Percentiles rank a stretch among this genome's conserved stretches.
Evolutionary conservation across 2,329 filamentous ascomycete genomes (phyloP).

Genomic region (Setomelanomma holmii): DNA sequence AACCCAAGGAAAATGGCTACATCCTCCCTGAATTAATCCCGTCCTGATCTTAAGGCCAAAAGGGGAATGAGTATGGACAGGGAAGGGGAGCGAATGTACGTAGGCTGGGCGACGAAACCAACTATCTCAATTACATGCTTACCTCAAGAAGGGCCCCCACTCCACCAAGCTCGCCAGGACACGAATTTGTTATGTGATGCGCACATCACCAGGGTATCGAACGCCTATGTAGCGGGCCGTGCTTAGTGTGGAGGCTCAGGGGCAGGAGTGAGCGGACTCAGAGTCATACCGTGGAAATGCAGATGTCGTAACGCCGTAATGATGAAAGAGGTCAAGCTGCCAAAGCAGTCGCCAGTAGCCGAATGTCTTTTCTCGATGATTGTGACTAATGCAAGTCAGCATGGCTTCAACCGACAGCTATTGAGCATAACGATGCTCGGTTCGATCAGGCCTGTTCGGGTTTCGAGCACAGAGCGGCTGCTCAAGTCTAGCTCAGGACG

Average conservation of each 20-base stretch:
- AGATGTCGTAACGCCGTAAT: conserved; percentile 26
- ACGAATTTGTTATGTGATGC: background rate
- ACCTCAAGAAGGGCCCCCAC: background rate
- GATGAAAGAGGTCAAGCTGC: conserved; percentile 5
- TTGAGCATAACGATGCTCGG: background rate
- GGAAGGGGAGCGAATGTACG: background rate
- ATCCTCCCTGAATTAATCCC: too few relatives aligned
- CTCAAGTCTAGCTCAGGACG: conserved; percentile 20
- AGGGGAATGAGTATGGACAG: background rate
- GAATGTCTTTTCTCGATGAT: background rate
- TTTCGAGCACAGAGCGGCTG: conserved; percentile 1
- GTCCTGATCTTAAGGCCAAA: background rate
- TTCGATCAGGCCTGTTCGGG: background rate
- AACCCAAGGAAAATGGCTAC: too few relatives aligned
- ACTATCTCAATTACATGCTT: conserved; percentile 3
- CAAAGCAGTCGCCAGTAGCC: background rate
- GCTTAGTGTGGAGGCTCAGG: conserved; percentile 26
- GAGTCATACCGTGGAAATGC: conserved; percentile 34
- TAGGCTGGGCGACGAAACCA: background rate
- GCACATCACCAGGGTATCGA: conserved; percentile 27
- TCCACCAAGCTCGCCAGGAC: background rate
- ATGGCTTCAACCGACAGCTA: background rate
- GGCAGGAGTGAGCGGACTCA: conserved; percentile 13
- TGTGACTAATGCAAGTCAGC: conserved; percentile 12
- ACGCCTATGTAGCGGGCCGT: conserved; percentile 31